phyloP scores from a whole-genome alignment of 441 rosid species.

The Macaranga tanarius region DNA sequence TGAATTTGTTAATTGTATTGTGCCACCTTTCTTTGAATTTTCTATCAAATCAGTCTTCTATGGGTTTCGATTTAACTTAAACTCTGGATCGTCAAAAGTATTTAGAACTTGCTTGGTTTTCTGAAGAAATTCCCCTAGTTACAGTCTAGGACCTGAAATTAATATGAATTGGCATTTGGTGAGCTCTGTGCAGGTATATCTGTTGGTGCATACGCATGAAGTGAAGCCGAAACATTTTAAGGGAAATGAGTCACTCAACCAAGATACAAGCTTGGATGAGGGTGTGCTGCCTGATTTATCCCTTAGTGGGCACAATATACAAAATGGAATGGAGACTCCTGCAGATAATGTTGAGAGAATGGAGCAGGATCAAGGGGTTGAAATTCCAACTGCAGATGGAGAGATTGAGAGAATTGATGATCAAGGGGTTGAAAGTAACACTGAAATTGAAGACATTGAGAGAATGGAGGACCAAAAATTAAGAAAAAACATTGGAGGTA shows the following conservation, averaged over 20 bases:
- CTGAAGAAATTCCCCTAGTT: neutral
- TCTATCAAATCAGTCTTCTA: neutral
- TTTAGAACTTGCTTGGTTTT: neutral
- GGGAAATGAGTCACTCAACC: conserved; percentile 34
- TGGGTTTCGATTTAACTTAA: neutral
- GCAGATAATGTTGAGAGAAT: conserved; percentile 35
- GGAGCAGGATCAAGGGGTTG: conserved; percentile 45
- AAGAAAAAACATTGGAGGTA: conserved; percentile 26
- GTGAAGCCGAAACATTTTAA: conserved; percentile 37
- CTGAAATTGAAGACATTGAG: conserved; percentile 8
- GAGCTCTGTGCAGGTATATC: conserved; percentile 60
- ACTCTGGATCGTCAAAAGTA: neutral
- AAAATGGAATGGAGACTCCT: conserved; percentile 34
- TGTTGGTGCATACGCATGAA: conserved; percentile 73
- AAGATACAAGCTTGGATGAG: conserved; percentile 35
- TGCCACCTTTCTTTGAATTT: neutral
- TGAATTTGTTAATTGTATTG: neutral
- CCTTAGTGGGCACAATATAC: conserved; percentile 31
- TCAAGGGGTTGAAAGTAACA: conserved; percentile 12
- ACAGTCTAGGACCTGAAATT: conserved; percentile 4
- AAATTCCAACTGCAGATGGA: conserved; percentile 21
- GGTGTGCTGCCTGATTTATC: conserved; percentile 42
- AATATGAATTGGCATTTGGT: conserved; percentile 20
- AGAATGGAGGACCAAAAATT: conserved; percentile 22
- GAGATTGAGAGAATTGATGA: conserved; percentile 20